Evolutionary conservation across 192 early-diverging fungal genomes (phyloP).

Genomic region (Linnemannia schmuckeri): DNA sequence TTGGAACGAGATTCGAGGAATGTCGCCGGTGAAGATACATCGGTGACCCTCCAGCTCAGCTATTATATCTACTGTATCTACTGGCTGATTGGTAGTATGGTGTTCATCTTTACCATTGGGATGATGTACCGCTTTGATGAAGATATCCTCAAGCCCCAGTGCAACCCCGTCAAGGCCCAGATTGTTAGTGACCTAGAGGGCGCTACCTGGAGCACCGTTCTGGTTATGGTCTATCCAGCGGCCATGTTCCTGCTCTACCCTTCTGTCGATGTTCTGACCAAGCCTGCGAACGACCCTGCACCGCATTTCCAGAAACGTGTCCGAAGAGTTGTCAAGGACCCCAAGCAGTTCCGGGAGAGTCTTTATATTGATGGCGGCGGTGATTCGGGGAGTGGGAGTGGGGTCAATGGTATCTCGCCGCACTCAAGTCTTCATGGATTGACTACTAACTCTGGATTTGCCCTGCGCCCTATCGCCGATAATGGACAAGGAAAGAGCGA

Average conservation of each 20-base stretch:
- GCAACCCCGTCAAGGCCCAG: conserved; percentile 18
- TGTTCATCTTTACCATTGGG: conserved; percentile 26
- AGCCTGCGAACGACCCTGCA: conserved; percentile 34
- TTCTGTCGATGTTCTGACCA: conserved; percentile 41
- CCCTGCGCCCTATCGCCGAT: background rate
- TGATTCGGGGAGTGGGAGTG: background rate
- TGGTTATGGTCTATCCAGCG: conserved; percentile 41
- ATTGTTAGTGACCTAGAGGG: conserved; percentile 34
- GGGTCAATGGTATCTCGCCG: background rate
- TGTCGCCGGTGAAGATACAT: conserved; percentile 42
- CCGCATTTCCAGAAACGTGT: conserved; percentile 42
- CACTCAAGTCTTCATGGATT: conserved; percentile 40
- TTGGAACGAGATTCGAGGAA: conserved; percentile 50
- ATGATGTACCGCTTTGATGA: conserved; percentile 16
- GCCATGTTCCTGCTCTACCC: conserved; percentile 55
- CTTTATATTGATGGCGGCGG: conserved; percentile 20
- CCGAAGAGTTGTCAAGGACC: conserved; percentile 36
- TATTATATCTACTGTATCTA: conserved; percentile 47
- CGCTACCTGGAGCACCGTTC: conserved; percentile 35
- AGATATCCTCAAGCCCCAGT: background rate
- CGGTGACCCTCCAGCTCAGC: conserved; percentile 34
- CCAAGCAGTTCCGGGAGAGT: conserved; percentile 37
- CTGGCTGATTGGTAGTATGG: conserved; percentile 48
- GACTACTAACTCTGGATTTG: conserved; percentile 16
- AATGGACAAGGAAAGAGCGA: conserved; percentile 1